Percentiles rank a stretch among this genome's conserved stretches.
Evolutionary conservation across 495 filamentous ascomycete species (phyloP).

Genomic region (Penicillium canariense): DNA sequence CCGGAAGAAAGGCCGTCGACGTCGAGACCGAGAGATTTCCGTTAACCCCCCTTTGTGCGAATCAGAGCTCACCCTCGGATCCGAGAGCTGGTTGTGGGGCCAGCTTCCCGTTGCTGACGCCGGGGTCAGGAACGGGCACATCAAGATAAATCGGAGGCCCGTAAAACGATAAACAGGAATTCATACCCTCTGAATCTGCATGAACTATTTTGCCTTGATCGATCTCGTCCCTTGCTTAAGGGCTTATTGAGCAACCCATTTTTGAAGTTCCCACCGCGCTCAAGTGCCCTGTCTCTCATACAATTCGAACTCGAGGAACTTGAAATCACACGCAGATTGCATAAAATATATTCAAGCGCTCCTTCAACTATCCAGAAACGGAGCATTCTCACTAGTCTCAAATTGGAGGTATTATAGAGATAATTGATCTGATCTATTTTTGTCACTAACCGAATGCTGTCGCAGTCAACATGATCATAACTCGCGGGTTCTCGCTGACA

Average conservation of each 20-base stretch:
- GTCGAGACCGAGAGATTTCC: background rate
- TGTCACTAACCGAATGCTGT: background rate
- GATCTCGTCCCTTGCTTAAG: background rate
- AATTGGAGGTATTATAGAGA: background rate
- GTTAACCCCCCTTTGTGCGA: background rate
- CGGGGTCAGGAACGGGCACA: background rate
- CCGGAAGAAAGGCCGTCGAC: background rate
- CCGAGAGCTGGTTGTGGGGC: background rate
- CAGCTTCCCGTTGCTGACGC: background rate
- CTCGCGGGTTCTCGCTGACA: conserved; percentile 56
- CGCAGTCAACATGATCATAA: conserved; percentile 44
- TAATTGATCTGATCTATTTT: too few relatives aligned
- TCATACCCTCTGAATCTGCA: background rate
- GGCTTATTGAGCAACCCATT: background rate
- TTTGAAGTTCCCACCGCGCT: background rate
- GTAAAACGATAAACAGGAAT: background rate
- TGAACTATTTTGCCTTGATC: background rate
- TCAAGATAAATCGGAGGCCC: background rate
- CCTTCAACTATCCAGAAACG: background rate
- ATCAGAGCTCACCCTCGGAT: background rate
- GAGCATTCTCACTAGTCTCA: background rate
- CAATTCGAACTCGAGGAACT: background rate
- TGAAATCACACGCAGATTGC: background rate
- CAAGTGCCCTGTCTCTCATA: background rate
- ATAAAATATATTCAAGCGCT: background rate